phyloP scores from a whole-genome alignment of 805 yeast species.

The Starmerella powellii region DNA sequence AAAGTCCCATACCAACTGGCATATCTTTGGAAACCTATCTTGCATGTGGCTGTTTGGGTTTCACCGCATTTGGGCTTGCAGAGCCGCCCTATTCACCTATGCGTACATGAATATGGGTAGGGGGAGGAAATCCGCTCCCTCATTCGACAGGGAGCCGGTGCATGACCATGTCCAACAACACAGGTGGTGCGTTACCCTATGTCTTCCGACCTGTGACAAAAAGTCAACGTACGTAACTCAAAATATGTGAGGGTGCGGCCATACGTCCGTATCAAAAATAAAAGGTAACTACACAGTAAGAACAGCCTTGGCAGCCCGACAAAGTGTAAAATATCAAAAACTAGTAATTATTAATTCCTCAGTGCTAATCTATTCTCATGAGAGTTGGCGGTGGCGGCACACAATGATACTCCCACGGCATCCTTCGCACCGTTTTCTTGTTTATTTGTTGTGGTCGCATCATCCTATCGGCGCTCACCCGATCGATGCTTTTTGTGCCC shows the following conservation, averaged over 20 bases:
- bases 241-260: too few species aligned
- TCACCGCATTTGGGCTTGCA: slow-evolving; percentile 9
- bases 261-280: too few species aligned
- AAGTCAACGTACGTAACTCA: too few species aligned
- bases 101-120: background rate
- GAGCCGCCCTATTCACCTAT: background rate
- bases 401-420: background rate
- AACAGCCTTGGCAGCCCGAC: too few species aligned
- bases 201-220: too few species aligned
- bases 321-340: too few species aligned
- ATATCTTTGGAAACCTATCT: too few species aligned
- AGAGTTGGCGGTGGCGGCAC: background rate
- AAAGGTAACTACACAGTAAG: too few species aligned
- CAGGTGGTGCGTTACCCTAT: too few species aligned
- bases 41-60: slow-evolving; percentile 14
- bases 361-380: background rate
- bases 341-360: background rate
- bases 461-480: slow-evolving; percentile 14
- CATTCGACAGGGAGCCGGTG: background rate
- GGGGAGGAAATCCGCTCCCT: slow-evolving; percentile 1
- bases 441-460: slow-evolving; percentile 16
- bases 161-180: background rate
- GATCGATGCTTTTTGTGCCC: slow-evolving; percentile 19
- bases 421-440: background rate
- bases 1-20: too few species aligned